phyloP scores from a whole-genome alignment of 2,329 filamentous ascomycete species.

The Hysterium pulicare region DNA sequence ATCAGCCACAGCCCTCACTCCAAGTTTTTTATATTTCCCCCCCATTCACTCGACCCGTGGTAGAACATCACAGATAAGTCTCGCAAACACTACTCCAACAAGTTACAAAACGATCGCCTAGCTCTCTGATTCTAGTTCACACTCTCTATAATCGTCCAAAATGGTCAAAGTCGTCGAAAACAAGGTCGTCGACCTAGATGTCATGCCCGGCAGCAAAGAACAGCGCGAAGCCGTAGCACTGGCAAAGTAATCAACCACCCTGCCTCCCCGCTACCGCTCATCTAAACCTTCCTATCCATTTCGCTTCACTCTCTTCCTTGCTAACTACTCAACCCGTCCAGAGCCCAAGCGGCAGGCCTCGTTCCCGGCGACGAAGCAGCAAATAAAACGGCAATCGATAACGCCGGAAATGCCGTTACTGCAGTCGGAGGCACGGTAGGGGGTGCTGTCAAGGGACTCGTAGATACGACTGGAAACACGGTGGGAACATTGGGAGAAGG shows the following conservation, averaged over 20 bases:
- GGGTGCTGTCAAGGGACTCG: slow-evolving; percentile 13
- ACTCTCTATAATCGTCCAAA: not conserved
- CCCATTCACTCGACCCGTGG: not conserved
- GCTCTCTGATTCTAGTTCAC: no score
- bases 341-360: no score
- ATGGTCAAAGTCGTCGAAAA: slow-evolving; percentile 19
- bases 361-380: no score
- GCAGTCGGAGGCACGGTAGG: slow-evolving; percentile 10
- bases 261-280: not conserved
- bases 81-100: no score
- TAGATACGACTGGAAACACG: slow-evolving; percentile 14
- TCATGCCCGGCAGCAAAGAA: slow-evolving; percentile 13
- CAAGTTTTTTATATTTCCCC: not conserved
- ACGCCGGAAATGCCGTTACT: slow-evolving; percentile 11
- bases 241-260: slow-evolving; percentile 4
- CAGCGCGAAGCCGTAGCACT: slow-evolving; percentile 4
- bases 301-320: not conserved
- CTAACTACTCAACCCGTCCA: no score
- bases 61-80: no score
- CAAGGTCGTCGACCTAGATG: slow-evolving; percentile 14
- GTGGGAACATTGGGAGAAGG: slow-evolving; percentile 11
- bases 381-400: no score
- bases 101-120: no score
- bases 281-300: not conserved
- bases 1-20: not conserved